These are phyloP conservation scores for Sextonia rubra DNA, from an alignment of 164 flowering plant species.

Conservation along the genomic window DNA sequence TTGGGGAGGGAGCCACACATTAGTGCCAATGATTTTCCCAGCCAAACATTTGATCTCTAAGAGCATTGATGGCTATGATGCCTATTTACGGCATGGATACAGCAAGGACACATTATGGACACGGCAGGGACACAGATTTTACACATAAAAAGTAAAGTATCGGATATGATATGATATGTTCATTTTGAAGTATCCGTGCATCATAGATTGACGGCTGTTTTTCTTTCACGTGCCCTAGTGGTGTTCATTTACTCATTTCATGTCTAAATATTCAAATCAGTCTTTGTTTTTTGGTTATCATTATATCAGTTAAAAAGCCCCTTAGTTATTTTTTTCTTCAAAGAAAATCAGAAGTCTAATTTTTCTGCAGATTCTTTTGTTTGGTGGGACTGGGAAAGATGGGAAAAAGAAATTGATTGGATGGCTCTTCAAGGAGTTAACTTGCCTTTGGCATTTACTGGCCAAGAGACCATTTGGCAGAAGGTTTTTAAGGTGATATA, in stretches of 20 bases:
- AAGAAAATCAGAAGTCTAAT: background rate
- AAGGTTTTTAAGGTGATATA: slow-evolving; percentile 76
- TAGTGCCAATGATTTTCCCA: too few relatives aligned
- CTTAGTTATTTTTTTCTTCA: background rate
- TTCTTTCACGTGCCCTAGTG: background rate
- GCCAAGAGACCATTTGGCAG: slow-evolving; percentile 94
- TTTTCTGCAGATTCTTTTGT: slow-evolving; percentile 74
- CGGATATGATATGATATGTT: too few relatives aligned
- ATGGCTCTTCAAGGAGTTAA: slow-evolving; percentile 98
- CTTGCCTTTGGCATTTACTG: slow-evolving; percentile 91
- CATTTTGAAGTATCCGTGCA: too few relatives aligned
- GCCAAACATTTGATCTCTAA: too few relatives aligned
- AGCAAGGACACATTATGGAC: too few relatives aligned
- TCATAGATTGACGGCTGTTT: too few relatives aligned
- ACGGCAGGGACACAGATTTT: too few relatives aligned
- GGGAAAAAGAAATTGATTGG: slow-evolving; percentile 99
- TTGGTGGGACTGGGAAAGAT: slow-evolving; percentile 99
- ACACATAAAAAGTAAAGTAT: too few relatives aligned
- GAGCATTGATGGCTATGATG: too few relatives aligned
- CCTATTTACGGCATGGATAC: too few relatives aligned
- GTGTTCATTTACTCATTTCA: background rate
- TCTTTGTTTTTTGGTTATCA: background rate
- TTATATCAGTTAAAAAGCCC: background rate
- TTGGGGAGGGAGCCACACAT: too few relatives aligned
- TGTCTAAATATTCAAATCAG: background rate